A percentile compares a stretch with the other conserved stretches of the same genome.
Conservation (phyloP, 805 yeast species). For the Kuraishia capsulata region DNA sequence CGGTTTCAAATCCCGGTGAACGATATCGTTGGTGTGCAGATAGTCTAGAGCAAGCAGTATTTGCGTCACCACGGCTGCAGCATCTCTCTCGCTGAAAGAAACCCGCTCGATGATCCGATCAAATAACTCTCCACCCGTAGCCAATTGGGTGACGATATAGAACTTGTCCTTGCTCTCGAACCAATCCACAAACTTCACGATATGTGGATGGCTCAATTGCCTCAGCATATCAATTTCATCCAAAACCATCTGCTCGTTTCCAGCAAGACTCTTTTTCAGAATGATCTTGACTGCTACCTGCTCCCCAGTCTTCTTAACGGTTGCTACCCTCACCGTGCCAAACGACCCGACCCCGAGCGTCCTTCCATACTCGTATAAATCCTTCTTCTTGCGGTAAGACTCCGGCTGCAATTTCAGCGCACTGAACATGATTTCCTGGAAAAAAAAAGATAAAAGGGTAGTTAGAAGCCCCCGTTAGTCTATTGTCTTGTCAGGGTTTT, state of each 20-base stretch:
- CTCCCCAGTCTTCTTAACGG: conserved; percentile 39
- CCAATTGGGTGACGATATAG: conserved; percentile 88
- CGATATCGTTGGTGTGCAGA: conserved; percentile 68
- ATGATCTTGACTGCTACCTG: conserved; percentile 88
- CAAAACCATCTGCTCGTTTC: conserved; percentile 57
- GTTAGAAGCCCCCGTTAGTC: too few relatives aligned
- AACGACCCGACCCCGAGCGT: conserved; percentile 94
- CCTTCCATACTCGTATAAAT: conserved; percentile 61
- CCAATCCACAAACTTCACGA: conserved; percentile 88
- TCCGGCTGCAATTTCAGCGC: conserved; percentile 67
- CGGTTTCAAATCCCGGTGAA: conserved; percentile 92
- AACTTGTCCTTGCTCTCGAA: conserved; percentile 89
- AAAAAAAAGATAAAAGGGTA: too few relatives aligned
- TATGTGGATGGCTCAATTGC: conserved; percentile 70
- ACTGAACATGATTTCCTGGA: conserved; percentile 23
- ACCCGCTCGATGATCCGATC: conserved; percentile 79
- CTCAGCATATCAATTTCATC: conserved; percentile 71
- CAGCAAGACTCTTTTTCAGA: conserved; percentile 74
- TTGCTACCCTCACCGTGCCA: conserved; percentile 83
- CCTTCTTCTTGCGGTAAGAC: conserved; percentile 54
- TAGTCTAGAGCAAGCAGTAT: conserved; percentile 72
- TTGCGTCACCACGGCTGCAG: conserved; percentile 65
- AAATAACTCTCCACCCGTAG: conserved; percentile 93
- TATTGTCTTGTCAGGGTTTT: too few relatives aligned
- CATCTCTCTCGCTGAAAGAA: conserved; percentile 82